phyloP scores from a whole-genome alignment of 768 basidiomycete species.

The Macrolepiota albuminosa region DNA sequence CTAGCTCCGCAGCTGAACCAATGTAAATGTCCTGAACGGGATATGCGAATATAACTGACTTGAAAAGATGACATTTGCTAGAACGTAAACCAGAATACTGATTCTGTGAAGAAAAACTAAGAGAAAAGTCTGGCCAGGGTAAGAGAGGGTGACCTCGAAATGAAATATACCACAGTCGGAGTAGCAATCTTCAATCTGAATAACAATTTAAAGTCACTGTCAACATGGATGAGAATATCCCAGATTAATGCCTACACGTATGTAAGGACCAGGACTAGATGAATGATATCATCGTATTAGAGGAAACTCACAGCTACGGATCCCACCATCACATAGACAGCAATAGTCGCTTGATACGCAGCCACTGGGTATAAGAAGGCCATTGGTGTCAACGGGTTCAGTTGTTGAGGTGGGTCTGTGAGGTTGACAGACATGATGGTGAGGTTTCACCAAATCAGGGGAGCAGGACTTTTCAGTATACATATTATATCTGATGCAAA shows the following conservation, averaged over 20 bases:
- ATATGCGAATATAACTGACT: conserved; percentile 9
- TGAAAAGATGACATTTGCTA: conserved; percentile 19
- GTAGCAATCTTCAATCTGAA: conserved; percentile 13
- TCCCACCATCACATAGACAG: conserved; percentile 23
- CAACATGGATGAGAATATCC: conserved; percentile 25
- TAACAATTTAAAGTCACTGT: conserved; percentile 22
- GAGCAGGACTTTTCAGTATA: neutral
- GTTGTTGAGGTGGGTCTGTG: conserved; percentile 7
- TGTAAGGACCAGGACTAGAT: neutral
- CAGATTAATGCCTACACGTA: conserved; percentile 23
- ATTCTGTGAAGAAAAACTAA: conserved; percentile 6
- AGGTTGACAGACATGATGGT: neutral
- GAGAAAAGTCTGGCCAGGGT: neutral
- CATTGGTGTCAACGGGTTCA: conserved; percentile 27
- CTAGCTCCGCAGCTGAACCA: conserved; percentile 13
- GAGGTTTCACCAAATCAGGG: neutral
- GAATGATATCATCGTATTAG: neutral
- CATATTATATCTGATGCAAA: neutral
- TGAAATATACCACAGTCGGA: conserved; percentile 22
- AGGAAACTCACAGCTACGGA: conserved; percentile 10
- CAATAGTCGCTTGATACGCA: conserved; percentile 22
- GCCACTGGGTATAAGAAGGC: conserved; percentile 23
- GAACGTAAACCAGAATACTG: conserved; percentile 19
- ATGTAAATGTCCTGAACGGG: neutral
- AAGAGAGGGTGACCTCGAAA: conserved; percentile 23